phyloP scores from a whole-genome alignment of 169 alveolate genomes.

The Cryptosporidium ubiquitum region DNA sequence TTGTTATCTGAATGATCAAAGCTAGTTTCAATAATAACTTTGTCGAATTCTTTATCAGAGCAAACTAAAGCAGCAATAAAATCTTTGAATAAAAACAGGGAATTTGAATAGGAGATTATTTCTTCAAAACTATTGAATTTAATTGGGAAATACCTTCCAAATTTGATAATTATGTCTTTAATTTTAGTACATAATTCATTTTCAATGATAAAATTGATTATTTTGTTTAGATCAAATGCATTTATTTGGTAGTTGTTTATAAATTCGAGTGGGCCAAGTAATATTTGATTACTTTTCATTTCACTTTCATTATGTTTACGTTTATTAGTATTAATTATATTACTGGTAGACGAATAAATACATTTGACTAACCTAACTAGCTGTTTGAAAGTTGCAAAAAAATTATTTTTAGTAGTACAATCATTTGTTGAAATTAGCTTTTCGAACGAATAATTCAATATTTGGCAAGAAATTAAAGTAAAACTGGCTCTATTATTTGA shows the following conservation, averaged over 20 bases:
- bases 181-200: constrained; percentile 73
- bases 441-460: constrained; percentile 19
- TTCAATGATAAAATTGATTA: constrained; percentile 15
- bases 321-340: neutral
- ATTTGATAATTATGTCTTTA: constrained; percentile 67
- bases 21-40: constrained; percentile 30
- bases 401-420: neutral
- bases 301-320: constrained; percentile 5
- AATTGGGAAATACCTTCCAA: constrained; percentile 23
- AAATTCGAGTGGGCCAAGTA: constrained; percentile 57
- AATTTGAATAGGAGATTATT: constrained; percentile 9
- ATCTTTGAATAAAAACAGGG: constrained; percentile 73
- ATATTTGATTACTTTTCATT: neutral
- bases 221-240: constrained; percentile 59
- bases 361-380: constrained; percentile 21
- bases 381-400: constrained; percentile 15
- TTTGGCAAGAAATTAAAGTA: constrained; percentile 11
- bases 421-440: neutral
- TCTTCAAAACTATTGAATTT: neutral
- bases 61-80: constrained; percentile 65
- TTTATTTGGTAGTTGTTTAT: constrained; percentile 69
- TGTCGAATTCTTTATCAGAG: constrained; percentile 76
- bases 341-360: constrained; percentile 13
- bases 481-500: constrained; percentile 41
- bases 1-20: neutral